Conservation (phyloP, 1,284 basidiomycete genomes). For the Volvariella surrecta region DNA sequence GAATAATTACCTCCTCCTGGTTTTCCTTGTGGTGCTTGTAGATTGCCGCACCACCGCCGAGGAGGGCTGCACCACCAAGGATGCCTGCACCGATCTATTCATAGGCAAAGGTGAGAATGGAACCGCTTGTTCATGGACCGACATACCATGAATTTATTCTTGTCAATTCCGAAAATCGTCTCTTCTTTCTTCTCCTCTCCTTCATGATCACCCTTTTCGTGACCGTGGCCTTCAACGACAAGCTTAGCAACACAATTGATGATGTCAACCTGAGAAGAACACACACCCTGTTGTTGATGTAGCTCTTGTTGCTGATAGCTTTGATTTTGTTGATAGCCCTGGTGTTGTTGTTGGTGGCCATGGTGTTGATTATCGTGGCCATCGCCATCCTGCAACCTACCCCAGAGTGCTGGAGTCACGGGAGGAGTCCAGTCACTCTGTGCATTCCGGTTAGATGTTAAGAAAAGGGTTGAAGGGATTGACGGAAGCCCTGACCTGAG, state of each 20-base stretch:
- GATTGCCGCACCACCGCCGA: slow-evolving; percentile 44
- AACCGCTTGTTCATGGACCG: slow-evolving; percentile 1
- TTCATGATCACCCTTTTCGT: not conserved
- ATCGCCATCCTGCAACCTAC: slow-evolving; percentile 30
- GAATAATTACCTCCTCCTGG: slow-evolving; percentile 41
- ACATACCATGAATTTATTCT: slow-evolving; percentile 52
- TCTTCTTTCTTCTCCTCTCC: slow-evolving; percentile 24
- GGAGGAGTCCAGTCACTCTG: slow-evolving; percentile 60
- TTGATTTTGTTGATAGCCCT: slow-evolving; percentile 18
- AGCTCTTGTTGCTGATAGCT: slow-evolving; percentile 17
- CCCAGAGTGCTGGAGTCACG: slow-evolving; percentile 61
- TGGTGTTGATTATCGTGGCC: slow-evolving; percentile 22
- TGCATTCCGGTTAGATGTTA: not conserved
- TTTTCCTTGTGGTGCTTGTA: slow-evolving; percentile 50
- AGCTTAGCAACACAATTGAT: not conserved
- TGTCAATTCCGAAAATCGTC: slow-evolving; percentile 51
- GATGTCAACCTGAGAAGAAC: not conserved
- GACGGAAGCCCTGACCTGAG: slow-evolving; percentile 37
- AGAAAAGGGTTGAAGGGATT: not conserved
- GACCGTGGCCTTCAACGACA: slow-evolving; percentile 4
- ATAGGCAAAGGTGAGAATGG: not conserved
- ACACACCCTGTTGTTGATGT: slow-evolving; percentile 8
- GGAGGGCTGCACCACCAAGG: slow-evolving; percentile 37
- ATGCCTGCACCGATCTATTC: slow-evolving; percentile 57
- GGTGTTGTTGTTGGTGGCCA: slow-evolving; percentile 14